These are phyloP conservation scores for Lophium mytilinum DNA, from an alignment of 495 filamentous ascomycete species.

Conservation along the genomic window DNA sequence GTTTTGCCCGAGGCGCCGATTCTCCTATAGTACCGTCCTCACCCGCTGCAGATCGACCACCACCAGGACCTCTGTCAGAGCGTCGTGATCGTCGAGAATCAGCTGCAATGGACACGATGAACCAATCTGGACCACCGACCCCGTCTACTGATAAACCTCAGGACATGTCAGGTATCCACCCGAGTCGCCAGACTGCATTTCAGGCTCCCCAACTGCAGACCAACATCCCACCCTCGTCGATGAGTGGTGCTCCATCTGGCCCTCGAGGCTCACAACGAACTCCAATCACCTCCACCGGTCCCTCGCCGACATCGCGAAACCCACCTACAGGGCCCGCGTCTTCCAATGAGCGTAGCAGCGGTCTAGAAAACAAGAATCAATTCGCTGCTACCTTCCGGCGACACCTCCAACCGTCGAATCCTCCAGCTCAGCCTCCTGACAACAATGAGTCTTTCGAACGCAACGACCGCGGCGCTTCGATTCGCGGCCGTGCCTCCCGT, in stretches of 20 bases:
- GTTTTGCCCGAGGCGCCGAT: conserved; percentile 7
- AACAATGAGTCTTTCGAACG: background rate
- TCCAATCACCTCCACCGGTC: conserved; percentile 5
- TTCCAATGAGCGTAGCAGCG: conserved; percentile 5
- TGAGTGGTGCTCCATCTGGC: conserved; percentile 8
- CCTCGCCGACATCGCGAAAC: conserved; percentile 13
- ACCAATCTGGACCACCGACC: conserved; percentile 17
- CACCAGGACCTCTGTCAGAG: conserved; percentile 7
- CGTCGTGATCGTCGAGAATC: conserved; percentile 2
- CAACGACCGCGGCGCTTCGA: background rate
- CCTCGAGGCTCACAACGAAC: conserved; percentile 14
- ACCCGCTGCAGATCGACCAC: conserved; percentile 6
- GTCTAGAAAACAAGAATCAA: too few relatives aligned
- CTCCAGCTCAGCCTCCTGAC: too few relatives aligned
- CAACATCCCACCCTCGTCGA: conserved; percentile 6
- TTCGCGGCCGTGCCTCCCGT: conserved; percentile 1
- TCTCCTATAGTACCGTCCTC: background rate
- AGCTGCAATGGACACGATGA: conserved; percentile 3
- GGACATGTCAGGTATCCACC: conserved; percentile 25
- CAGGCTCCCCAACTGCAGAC: conserved; percentile 20
- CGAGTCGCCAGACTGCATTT: conserved; percentile 27
- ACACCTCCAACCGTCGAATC: too few relatives aligned
- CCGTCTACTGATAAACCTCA: conserved; percentile 11
- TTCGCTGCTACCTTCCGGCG: too few relatives aligned
- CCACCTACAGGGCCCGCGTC: conserved; percentile 18